phyloP scores from a whole-genome alignment of 2,329 filamentous ascomycete species.

The Tolypocladium capitatum region DNA sequence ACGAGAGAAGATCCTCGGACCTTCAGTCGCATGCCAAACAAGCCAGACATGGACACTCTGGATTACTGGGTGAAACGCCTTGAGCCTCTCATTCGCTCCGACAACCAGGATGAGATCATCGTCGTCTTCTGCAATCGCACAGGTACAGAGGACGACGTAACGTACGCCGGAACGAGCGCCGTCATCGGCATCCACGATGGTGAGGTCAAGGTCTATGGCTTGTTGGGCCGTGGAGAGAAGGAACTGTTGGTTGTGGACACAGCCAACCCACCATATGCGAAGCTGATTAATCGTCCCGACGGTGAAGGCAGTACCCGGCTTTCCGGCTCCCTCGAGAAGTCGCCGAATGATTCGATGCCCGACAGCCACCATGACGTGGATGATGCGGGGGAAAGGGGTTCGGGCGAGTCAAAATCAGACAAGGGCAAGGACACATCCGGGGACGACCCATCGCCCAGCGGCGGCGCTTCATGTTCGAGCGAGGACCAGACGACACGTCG shows the following conservation, averaged over 20 bases:
- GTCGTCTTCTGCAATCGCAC: constrained; percentile 60
- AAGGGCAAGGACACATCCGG: background rate
- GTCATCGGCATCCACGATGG: constrained; percentile 54
- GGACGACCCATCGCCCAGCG: background rate
- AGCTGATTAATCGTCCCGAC: constrained; percentile 22
- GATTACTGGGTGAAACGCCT: constrained; percentile 64
- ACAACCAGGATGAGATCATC: constrained; percentile 45
- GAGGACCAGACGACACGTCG: constrained; percentile 6
- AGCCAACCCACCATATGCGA: constrained; percentile 26
- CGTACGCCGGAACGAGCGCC: constrained; percentile 62
- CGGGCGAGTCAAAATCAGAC: background rate
- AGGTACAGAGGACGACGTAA: constrained; percentile 50
- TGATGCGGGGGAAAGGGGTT: background rate
- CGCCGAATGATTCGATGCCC: background rate
- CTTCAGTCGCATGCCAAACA: constrained; percentile 34
- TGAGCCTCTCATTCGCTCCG: constrained; percentile 45
- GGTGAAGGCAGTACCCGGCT: background rate
- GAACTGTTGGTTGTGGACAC: constrained; percentile 58
- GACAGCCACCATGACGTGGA: background rate
- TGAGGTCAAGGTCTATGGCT: constrained; percentile 53
- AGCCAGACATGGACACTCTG: constrained; percentile 60
- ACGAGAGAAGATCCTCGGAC: constrained; percentile 37
- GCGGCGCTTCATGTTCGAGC: background rate
- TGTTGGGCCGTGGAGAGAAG: constrained; percentile 58
- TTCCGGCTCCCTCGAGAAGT: background rate